These are phyloP conservation scores for Russula ochroleuca DNA, from an alignment of 768 basidiomycete species.

Conservation along the genomic window DNA sequence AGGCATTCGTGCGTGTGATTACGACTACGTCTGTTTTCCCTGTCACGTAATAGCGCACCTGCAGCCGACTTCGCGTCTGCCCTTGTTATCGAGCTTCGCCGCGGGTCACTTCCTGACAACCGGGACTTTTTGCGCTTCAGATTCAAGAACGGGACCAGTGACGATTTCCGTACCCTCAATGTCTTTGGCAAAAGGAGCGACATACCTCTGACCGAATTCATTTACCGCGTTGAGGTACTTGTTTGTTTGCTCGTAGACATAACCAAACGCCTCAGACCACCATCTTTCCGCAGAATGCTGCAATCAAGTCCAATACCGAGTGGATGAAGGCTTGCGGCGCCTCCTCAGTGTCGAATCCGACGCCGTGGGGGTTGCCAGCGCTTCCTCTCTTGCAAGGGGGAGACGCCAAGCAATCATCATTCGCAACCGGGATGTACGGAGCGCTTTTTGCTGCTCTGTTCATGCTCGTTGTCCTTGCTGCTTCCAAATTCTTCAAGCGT, in stretches of 20 bases:
- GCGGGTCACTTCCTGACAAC: constrained; percentile 66
- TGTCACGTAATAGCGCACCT: neutral
- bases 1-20: constrained; percentile 57
- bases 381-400: constrained; percentile 17
- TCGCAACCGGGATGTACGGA: constrained; percentile 22
- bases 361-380: constrained; percentile 11
- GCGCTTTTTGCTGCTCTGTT: constrained; percentile 26
- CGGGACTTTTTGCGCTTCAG: constrained; percentile 80
- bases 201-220: constrained; percentile 80
- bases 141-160: constrained; percentile 76
- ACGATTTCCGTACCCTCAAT: constrained; percentile 60
- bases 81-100: constrained; percentile 73
- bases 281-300: constrained; percentile 38
- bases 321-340: constrained; percentile 43
- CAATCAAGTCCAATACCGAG: constrained; percentile 43
- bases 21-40: neutral
- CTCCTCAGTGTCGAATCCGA: constrained; percentile 1
- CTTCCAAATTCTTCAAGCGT: constrained; percentile 22
- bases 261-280: neutral
- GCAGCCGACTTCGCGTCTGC: constrained; percentile 71
- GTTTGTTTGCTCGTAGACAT: constrained; percentile 23
- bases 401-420: constrained; percentile 10
- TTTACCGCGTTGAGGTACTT: constrained; percentile 70
- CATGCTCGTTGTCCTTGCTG: constrained; percentile 21
- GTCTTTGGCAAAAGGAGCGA: constrained; percentile 72